Base-by-base conservation (phyloP, 2,329 filamentous ascomycete genomes). In the Monosporascus cannonballus region DNA sequence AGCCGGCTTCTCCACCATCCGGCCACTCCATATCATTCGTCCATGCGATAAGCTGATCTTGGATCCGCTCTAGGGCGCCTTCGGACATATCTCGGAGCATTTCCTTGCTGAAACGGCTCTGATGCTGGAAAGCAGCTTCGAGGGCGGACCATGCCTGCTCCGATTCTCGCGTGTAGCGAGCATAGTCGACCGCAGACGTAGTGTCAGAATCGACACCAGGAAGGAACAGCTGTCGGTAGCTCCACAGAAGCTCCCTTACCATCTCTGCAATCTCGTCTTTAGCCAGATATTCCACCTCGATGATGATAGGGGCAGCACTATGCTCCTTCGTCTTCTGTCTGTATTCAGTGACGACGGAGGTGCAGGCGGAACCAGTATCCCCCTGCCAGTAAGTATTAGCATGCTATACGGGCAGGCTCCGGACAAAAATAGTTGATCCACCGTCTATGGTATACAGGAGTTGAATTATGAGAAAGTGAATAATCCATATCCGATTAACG, bases 111-210 rank as follows among this genome's bases (percentile, higher is more conserved):
- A 69, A 67, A 3, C 54, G 49, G 7, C 45, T 36, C 22, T 66
- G 56, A 50, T 70, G 65, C 8, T 59, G 53, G 55, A 71, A 65
- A 48, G 71, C 63, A 47, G 71, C 60, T 50, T 67, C 49, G 25
- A 73, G 50, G 58, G 72, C 59, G 61, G 63, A 61, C 74, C 76
- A 53, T 66, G 77, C 62, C 69, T 80, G 56, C n/a, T 60, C 62
- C 1, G 69, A 70, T 51, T 68, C 61, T 22, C 58, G 51, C 50
- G 61, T 54, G 22, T 59, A 64, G 3, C 54, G 54, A 27, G 50
- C 54, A 49, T 68, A 68, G 3, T 69, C 64, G 9, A 59, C 54
- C 9, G 54, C 54, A 4, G 58, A 52, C 1, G 59, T 61, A 0
- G 54, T 46, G 17, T 60, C 50, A 8, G 57, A 59, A 36, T 64